Percentiles rank a stretch among this genome's conserved stretches.
phyloP scores from a whole-genome alignment of 2,329 filamentous ascomycete genomes.

The Torrubiella hemipterigena region DNA sequence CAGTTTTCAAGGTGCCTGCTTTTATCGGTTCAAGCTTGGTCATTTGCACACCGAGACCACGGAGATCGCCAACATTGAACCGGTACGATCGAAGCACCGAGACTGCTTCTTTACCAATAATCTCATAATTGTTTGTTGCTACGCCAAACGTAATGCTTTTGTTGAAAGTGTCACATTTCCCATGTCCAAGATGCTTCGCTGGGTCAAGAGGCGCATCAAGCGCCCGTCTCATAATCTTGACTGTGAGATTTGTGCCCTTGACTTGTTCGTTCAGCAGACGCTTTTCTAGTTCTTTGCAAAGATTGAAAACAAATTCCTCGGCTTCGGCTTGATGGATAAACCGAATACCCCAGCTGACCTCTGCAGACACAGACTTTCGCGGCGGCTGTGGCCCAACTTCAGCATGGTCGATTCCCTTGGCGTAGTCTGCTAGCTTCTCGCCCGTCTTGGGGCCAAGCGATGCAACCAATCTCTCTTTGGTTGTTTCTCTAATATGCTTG shows the following conservation, averaged over 20 bases:
- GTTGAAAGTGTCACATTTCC: slow-evolving; percentile 88
- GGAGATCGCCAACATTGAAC: slow-evolving; percentile 83
- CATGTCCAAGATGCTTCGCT: slow-evolving; percentile 86
- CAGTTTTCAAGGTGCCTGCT: slow-evolving; percentile 35
- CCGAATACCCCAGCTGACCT: slow-evolving; percentile 96
- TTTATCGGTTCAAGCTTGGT: slow-evolving; percentile 81
- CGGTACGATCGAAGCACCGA: slow-evolving; percentile 69
- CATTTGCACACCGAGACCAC: slow-evolving; percentile 86
- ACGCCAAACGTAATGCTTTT: slow-evolving; percentile 77
- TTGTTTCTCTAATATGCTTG: slow-evolving; percentile 66
- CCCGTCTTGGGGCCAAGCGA: slow-evolving; percentile 84
- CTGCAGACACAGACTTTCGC: slow-evolving; percentile 90
- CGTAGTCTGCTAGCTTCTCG: slow-evolving; percentile 80
- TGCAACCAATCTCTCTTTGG: slow-evolving; percentile 63
- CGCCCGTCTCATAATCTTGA: slow-evolving; percentile 89
- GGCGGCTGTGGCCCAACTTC: slow-evolving; percentile 79
- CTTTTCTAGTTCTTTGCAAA: slow-evolving; percentile 75
- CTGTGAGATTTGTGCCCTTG: slow-evolving; percentile 75
- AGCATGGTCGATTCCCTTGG: slow-evolving; percentile 72
- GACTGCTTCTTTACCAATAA: slow-evolving; percentile 72
- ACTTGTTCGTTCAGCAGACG: slow-evolving; percentile 73
- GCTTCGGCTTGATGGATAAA: slow-evolving; percentile 89
- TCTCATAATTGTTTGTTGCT: slow-evolving; percentile 62
- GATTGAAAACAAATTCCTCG: slow-evolving; percentile 76
- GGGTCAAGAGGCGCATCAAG: slow-evolving; percentile 82